Conservation (phyloP, 805 yeast genomes). For the Kodamaea restingae region DNA sequence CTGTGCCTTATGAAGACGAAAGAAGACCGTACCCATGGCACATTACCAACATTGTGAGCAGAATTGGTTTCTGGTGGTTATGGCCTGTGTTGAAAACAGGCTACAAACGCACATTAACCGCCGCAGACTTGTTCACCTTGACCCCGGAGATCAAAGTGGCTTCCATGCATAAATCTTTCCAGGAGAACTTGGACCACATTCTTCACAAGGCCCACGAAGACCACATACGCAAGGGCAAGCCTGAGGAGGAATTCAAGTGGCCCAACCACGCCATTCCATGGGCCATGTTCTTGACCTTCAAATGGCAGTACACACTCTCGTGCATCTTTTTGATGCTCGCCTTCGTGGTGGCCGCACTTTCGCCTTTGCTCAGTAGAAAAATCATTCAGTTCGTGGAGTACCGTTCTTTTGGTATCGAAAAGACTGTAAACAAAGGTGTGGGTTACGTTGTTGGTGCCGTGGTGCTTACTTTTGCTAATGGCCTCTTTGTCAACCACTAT, state of each 20-base stretch:
- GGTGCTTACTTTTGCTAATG: constrained; percentile 44
- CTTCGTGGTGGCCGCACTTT: constrained; percentile 49
- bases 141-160: constrained; percentile 36
- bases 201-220: constrained; percentile 18
- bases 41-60: constrained; percentile 33
- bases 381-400: constrained; percentile 62
- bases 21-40: constrained; percentile 48
- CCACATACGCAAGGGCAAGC: constrained; percentile 14
- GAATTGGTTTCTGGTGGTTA: constrained; percentile 39
- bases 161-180: constrained; percentile 29
- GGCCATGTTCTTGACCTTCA: constrained; percentile 50
- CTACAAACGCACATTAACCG: constrained; percentile 34
- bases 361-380: constrained; percentile 63
- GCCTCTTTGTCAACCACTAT: constrained; percentile 38
- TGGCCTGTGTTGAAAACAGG: constrained; percentile 39
- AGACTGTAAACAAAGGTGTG: constrained; percentile 54
- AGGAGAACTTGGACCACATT: constrained; percentile 19
- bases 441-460: constrained; percentile 75
- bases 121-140: constrained; percentile 36
- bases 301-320: constrained; percentile 39
- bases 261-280: constrained; percentile 34
- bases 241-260: constrained; percentile 34
- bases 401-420: constrained; percentile 40
- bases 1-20: constrained; percentile 49
- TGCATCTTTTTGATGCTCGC: constrained; percentile 40